These are phyloP conservation scores for Tricholoma saponaceum DNA, from an alignment of 768 basidiomycete genomes.

Conservation along the genomic window DNA sequence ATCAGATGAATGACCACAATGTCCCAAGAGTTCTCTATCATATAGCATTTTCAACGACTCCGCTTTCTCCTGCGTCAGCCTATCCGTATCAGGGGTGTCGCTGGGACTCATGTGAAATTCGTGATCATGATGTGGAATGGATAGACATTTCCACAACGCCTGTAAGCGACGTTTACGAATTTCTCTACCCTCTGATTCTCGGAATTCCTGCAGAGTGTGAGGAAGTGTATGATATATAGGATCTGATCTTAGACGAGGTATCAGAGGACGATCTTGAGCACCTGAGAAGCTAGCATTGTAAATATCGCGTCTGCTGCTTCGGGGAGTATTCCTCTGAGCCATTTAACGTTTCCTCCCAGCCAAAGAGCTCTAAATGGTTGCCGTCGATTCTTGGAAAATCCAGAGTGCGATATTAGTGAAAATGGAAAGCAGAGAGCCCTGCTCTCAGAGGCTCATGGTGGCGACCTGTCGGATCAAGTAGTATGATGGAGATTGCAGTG, in stretches of 20 bases:
- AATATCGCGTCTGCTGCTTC: constrained; percentile 41
- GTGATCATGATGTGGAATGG: constrained; percentile 19
- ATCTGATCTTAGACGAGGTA: constrained; percentile 61
- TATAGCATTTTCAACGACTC: constrained; percentile 66
- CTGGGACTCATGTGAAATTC: constrained; percentile 4
- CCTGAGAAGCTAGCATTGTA: constrained; percentile 51
- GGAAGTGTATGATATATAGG: constrained; percentile 36
- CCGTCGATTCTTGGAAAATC: constrained; percentile 8
- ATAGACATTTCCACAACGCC: constrained; percentile 61
- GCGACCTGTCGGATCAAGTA: constrained; percentile 7
- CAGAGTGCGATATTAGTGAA: constrained; percentile 3
- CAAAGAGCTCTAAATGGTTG: neutral
- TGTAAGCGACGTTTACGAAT: constrained; percentile 56
- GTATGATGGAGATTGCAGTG: constrained; percentile 10
- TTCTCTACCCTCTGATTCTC: constrained; percentile 57
- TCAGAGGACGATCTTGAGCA: constrained; percentile 48
- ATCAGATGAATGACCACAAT: constrained; percentile 41
- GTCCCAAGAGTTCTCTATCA: constrained; percentile 67
- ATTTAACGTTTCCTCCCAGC: constrained; percentile 12
- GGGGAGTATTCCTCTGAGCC: constrained; percentile 12
- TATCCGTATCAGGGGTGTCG: constrained; percentile 11
- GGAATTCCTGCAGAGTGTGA: constrained; percentile 59
- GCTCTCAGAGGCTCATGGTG: constrained; percentile 35
- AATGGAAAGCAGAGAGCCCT: constrained; percentile 22
- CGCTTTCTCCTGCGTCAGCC: constrained; percentile 58